Conservation (phyloP, 345 rosid genomes). For the Eucalyptus polyanthemos region DNA sequence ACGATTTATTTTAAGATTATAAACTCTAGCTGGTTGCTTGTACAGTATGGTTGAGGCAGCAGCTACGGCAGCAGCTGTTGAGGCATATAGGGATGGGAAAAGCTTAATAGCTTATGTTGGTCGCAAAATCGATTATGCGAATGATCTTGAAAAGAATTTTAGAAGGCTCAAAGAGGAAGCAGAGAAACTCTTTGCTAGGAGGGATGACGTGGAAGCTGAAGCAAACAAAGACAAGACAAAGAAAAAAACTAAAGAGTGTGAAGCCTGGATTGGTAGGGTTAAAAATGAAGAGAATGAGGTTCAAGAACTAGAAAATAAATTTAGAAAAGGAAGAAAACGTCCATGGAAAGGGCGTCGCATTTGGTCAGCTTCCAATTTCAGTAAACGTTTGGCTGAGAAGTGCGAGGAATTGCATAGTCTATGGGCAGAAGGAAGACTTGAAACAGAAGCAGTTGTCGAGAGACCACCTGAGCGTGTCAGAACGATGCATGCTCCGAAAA, state of each 20-base stretch:
- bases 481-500: slow-evolving; percentile 2
- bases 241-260: not conserved
- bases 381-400: slow-evolving; percentile 1
- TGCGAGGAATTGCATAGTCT: not conserved
- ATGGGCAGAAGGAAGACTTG: not conserved
- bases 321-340: not conserved
- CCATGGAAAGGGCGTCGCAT: not conserved
- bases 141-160: not conserved
- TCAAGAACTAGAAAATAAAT: not conserved
- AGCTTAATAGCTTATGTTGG: not conserved
- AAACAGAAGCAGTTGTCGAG: slow-evolving; percentile 4
- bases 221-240: not conserved
- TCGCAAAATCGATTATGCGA: not conserved
- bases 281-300: not conserved
- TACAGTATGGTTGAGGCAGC: slow-evolving; percentile 1
- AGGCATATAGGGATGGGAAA: slow-evolving; percentile 1
- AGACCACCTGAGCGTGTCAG: slow-evolving; percentile 7
- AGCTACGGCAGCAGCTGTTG: not conserved
- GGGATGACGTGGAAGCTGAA: not conserved
- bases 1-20: not conserved
- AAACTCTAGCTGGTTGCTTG: not conserved
- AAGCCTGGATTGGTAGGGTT: not conserved
- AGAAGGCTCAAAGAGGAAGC: not conserved
- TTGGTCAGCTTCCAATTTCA: not conserved
- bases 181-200: slow-evolving; percentile 2